These are phyloP conservation scores for Sporothrix protearum DNA, from an alignment of 2,329 filamentous ascomycete genomes.

Conservation along the genomic window DNA sequence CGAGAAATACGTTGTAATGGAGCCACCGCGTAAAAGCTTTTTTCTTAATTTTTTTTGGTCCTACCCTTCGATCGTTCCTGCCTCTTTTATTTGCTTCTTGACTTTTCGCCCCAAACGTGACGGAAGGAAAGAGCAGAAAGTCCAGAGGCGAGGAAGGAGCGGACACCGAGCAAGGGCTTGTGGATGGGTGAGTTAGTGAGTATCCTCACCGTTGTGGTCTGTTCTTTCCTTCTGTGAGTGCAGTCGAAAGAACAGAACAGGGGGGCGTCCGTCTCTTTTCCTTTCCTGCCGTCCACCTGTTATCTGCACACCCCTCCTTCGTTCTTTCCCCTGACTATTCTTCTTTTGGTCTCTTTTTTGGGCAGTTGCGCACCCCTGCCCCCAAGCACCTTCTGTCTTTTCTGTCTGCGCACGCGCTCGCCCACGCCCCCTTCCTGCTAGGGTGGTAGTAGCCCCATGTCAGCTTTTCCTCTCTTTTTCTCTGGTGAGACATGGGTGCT, in stretches of 20 bases:
- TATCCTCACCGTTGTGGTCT: neutral
- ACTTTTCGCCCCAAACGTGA: slow-evolving; percentile 32
- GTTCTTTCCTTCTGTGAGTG: neutral
- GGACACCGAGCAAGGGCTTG: neutral
- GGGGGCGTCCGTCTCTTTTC: slow-evolving; percentile 12
- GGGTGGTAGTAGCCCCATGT: neutral
- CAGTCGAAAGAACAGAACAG: slow-evolving; percentile 12
- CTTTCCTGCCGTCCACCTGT: neutral
- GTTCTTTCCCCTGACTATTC: slow-evolving; percentile 17
- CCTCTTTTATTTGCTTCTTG: slow-evolving; percentile 37
- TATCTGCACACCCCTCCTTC: slow-evolving; percentile 21
- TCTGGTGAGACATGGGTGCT: slow-evolving; percentile 18
- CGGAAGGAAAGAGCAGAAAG: slow-evolving; percentile 1
- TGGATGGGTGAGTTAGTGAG: neutral
- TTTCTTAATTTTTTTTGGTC: neutral
- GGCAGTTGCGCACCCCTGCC: neutral
- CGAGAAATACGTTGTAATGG: neutral
- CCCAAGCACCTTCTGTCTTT: neutral
- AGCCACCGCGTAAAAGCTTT: neutral
- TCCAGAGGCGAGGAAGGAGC: slow-evolving; percentile 31
- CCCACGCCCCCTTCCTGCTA: neutral
- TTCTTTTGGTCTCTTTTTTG: slow-evolving; percentile 11
- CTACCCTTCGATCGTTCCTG: slow-evolving; percentile 23
- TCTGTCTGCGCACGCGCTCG: neutral
- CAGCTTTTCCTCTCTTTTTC: slow-evolving; percentile 3